Conservation (phyloP, 345 rosid species). For the Noccaea caerulescens region DNA sequence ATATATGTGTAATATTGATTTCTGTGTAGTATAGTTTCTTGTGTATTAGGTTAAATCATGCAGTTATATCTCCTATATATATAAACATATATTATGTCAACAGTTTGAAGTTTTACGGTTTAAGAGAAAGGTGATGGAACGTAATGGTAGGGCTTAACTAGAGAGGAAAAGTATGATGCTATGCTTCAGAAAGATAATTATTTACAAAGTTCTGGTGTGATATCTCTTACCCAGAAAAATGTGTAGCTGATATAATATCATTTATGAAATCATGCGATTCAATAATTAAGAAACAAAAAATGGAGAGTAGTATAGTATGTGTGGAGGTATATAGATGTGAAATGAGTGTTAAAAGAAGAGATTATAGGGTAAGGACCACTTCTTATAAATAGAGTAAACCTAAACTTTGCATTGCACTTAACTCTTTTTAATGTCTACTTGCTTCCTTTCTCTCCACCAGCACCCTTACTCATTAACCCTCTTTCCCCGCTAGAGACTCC, state of each 20-base stretch:
- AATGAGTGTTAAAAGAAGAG: constrained; percentile 36
- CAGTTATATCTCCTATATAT: too few species aligned
- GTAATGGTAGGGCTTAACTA: background rate
- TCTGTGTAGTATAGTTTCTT: too few species aligned
- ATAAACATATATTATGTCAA: background rate
- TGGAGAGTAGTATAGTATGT: constrained; percentile 24
- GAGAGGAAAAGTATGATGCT: constrained; percentile 11
- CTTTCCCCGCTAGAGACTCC: background rate
- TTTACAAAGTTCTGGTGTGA: too few species aligned
- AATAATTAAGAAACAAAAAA: background rate
- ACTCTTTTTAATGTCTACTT: constrained; percentile 36
- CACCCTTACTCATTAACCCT: constrained; percentile 25
- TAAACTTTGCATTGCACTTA: constrained; percentile 34
- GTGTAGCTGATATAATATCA: background rate
- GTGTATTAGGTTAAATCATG: too few species aligned
- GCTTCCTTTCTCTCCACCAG: constrained; percentile 18
- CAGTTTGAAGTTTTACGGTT: background rate
- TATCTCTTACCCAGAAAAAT: background rate
- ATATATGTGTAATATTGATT: too few species aligned
- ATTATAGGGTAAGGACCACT: constrained; percentile 43
- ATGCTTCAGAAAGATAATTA: background rate
- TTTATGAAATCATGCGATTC: background rate
- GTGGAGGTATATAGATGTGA: constrained; percentile 23
- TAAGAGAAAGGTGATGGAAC: background rate
- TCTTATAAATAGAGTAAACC: constrained; percentile 26